Evolutionary conservation across 2,329 filamentous ascomycete genomes (phyloP).

Genomic region (Penicillium polonicum): DNA sequence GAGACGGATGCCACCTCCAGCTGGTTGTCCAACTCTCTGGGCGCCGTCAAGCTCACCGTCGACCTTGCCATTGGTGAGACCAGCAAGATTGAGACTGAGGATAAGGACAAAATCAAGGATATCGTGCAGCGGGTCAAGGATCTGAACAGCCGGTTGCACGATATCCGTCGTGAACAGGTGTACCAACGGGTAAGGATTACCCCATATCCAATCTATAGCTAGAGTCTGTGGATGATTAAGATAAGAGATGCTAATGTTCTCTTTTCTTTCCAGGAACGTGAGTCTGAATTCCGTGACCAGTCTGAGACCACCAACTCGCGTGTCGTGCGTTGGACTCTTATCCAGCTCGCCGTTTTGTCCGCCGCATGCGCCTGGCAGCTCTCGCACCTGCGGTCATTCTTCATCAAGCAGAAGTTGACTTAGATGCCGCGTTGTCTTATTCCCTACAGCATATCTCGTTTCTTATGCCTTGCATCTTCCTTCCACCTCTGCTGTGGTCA

Average conservation of each 20-base stretch:
- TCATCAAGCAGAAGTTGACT: slow-evolving; percentile 99
- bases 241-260: not conserved
- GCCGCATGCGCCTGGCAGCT: slow-evolving; percentile 95
- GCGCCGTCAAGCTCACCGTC: slow-evolving; percentile 78
- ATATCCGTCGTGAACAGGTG: slow-evolving; percentile 90
- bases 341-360: slow-evolving; percentile 81
- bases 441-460: slow-evolving; percentile 4
- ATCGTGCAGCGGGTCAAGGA: slow-evolving; percentile 86
- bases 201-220: not conserved
- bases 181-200: slow-evolving; percentile 75
- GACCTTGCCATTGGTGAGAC: slow-evolving; percentile 95
- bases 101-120: slow-evolving; percentile 90
- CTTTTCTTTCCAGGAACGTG: slow-evolving; percentile 69
- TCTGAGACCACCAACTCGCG: slow-evolving; percentile 89
- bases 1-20: slow-evolving; percentile 67
- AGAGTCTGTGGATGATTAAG: not conserved
- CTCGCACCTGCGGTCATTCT: slow-evolving; percentile 92
- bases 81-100: slow-evolving; percentile 85
- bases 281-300: slow-evolving; percentile 97
- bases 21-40: slow-evolving; percentile 71
- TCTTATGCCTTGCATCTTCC: slow-evolving; percentile 23
- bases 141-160: slow-evolving; percentile 79
- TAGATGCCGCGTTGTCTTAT: slow-evolving; percentile 46
- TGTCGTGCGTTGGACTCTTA: slow-evolving; percentile 89
- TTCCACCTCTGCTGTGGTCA: slow-evolving; percentile 14